Percentiles rank a stretch among this genome's conserved stretches.
These are phyloP conservation scores for Cyphellophora attinorum DNA, from an alignment of 2,329 filamentous ascomycete genomes.

Conservation along the genomic window DNA sequence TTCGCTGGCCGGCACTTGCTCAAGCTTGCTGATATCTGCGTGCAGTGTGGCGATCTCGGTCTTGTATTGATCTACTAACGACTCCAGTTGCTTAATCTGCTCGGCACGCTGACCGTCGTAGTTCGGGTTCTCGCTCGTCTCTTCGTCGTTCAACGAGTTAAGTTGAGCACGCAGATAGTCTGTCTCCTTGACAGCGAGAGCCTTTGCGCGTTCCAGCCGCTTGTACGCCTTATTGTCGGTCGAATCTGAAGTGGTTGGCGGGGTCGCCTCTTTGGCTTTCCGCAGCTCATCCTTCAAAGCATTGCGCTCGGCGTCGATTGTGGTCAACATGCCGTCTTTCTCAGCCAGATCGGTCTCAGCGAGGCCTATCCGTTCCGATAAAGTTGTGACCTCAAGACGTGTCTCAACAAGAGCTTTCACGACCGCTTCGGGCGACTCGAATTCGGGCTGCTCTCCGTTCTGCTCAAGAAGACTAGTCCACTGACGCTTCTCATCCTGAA, in stretches of 20 bases:
- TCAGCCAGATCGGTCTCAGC: slow-evolving; percentile 69
- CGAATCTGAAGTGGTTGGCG: slow-evolving; percentile 24
- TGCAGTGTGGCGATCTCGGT: slow-evolving; percentile 67
- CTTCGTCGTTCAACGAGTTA: slow-evolving; percentile 78
- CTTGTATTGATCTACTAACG: slow-evolving; percentile 79
- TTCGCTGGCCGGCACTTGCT: slow-evolving; percentile 36
- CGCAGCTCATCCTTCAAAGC: slow-evolving; percentile 61
- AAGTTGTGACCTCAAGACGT: slow-evolving; percentile 65
- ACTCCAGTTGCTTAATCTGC: slow-evolving; percentile 72
- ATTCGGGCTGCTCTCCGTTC: slow-evolving; percentile 56
- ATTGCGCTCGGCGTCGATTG: slow-evolving; percentile 60
- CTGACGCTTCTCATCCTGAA: slow-evolving; percentile 78
- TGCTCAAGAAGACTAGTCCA: slow-evolving; percentile 81
- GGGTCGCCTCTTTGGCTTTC: slow-evolving; percentile 45
- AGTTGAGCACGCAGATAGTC: slow-evolving; percentile 90
- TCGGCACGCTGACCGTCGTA: slow-evolving; percentile 60
- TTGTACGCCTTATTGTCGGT: slow-evolving; percentile 57
- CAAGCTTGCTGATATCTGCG: slow-evolving; percentile 59
- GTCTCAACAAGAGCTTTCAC: slow-evolving; percentile 77
- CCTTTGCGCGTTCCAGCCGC: slow-evolving; percentile 76
- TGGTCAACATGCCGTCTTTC: slow-evolving; percentile 65
- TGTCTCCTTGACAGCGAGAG: slow-evolving; percentile 79
- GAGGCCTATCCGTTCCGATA: slow-evolving; percentile 71
- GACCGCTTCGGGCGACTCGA: slow-evolving; percentile 79
- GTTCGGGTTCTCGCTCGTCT: slow-evolving; percentile 60